Conservation (phyloP, 306 rosid species). For the Cajanus cajan region DNA sequence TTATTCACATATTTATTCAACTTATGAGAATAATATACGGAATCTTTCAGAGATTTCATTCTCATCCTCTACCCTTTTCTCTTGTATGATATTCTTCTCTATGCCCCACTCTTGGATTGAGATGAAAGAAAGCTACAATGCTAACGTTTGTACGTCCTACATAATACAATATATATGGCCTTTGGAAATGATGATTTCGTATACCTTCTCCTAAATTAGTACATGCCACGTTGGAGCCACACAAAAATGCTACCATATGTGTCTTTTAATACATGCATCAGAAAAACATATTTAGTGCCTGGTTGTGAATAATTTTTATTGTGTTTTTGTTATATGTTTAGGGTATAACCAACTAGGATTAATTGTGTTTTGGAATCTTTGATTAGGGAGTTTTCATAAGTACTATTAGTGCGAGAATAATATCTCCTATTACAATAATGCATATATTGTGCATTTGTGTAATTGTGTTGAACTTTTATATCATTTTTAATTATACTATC, state of each 20-base stretch:
- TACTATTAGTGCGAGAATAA: background rate
- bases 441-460: no score
- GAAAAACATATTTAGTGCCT: background rate
- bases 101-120: conserved; percentile 40
- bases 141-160: background rate
- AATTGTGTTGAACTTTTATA: background rate
- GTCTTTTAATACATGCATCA: background rate
- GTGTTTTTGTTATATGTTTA: background rate
- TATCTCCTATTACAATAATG: background rate
- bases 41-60: conserved; percentile 57
- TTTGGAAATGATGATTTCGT: conserved; percentile 7
- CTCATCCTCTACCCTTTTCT: conserved; percentile 14
- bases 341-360: background rate
- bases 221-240: background rate
- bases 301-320: background rate
- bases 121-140: conserved; percentile 25
- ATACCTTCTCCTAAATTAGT: background rate
- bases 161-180: background rate
- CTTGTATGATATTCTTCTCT: conserved; percentile 17
- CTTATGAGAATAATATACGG: conserved; percentile 35
- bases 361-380: no score
- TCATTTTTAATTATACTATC: no score
- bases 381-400: background rate
- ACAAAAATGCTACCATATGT: background rate
- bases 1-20: background rate